phyloP scores from a whole-genome alignment of 23 red algal genomes.

The Agarophyton chilense region DNA sequence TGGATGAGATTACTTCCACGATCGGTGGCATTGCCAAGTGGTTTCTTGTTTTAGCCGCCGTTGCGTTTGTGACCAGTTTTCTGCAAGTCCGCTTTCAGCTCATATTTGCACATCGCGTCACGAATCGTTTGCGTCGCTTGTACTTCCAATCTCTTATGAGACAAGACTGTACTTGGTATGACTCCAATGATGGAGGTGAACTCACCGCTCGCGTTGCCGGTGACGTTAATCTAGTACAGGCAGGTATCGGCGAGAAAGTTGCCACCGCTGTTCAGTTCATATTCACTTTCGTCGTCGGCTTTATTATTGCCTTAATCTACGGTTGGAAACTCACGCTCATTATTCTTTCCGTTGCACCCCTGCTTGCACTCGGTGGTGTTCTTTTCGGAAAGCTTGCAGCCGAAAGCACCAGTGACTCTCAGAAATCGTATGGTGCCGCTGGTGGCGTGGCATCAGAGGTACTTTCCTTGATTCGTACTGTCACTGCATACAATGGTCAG shows the following conservation, averaged over 20 bases:
- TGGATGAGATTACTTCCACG: conserved; percentile 44
- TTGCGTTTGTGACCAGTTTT: conserved; percentile 73
- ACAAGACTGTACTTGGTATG: conserved; percentile 81
- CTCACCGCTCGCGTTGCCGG: conserved; percentile 74
- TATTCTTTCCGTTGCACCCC: conserved; percentile 78
- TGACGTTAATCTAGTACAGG: conserved; percentile 70
- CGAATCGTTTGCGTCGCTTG: conserved; percentile 67
- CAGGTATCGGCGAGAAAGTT: conserved; percentile 78
- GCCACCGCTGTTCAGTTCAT: conserved; percentile 76
- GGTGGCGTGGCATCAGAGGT: conserved; percentile 84
- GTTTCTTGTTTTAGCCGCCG: conserved; percentile 83
- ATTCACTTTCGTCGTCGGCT: conserved; percentile 62
- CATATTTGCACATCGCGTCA: conserved; percentile 68
- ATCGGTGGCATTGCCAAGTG: conserved; percentile 73
- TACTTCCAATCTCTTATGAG: conserved; percentile 78
- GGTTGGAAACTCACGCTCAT: conserved; percentile 72
- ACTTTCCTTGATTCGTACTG: conserved; percentile 85
- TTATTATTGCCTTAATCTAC: conserved; percentile 72
- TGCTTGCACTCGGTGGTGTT: conserved; percentile 83
- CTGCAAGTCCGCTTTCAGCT: conserved; percentile 76
- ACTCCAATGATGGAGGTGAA: conserved; percentile 69
- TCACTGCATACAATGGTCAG: conserved; percentile 86
- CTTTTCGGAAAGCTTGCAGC: conserved; percentile 80
- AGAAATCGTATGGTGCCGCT: conserved; percentile 81
- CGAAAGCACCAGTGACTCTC: conserved; percentile 66